Base-by-base conservation (phyloP, 176 grass and related monocot species). In the Thalia dealbata region DNA sequence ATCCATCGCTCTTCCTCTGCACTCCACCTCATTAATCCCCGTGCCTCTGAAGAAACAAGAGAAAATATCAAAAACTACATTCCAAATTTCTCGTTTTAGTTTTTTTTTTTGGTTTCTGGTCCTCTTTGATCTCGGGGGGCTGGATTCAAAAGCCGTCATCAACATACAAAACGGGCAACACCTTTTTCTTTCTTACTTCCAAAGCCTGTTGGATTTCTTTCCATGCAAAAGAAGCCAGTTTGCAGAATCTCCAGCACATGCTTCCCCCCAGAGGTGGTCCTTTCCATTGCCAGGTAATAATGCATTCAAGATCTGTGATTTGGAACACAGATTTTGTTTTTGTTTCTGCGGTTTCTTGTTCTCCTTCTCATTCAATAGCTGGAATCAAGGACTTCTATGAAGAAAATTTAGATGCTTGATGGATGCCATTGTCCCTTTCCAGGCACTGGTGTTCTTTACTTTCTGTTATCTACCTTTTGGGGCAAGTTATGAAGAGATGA, bases 211-310 rank as follows among this genome's bases (percentile, higher is more conserved):
- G 65, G n/a, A n/a, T n/a, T n/a, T 6, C 1, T 43, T 68, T 68
- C 38, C 65, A 68, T 43, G 65, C 35, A 43, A 42, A 45, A 12
- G 65, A 68, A 68, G 65, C 65, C 65, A 68, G 32, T 44, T 68
- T 68, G 38, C 5, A 44, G 65, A 68, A 68, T 43, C 65, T 22
- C 12, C 14, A 63, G 24, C 54, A 58, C 54, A 19, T 3, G 14
- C 14, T 21, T 63, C 3, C 16, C 44, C 65, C 42, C 35, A 22
- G 65, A n/a, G 0, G 8, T 14, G 35, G 65, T 68, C 35, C 65
- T 44, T 18, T 5, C 38, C 38, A 3, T 22, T 43, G 7, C 19
- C 32, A 44, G 38, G 21, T 63, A 28, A 15, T 28, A 14, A 14
- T 8, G 61, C 16, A 63, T 9, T 24, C 0, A 28, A 63, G 3